Percentiles rank a stretch among this genome's conserved stretches.
phyloP scores from a whole-genome alignment of 441 rosid species.

The Manihot esculenta region DNA sequence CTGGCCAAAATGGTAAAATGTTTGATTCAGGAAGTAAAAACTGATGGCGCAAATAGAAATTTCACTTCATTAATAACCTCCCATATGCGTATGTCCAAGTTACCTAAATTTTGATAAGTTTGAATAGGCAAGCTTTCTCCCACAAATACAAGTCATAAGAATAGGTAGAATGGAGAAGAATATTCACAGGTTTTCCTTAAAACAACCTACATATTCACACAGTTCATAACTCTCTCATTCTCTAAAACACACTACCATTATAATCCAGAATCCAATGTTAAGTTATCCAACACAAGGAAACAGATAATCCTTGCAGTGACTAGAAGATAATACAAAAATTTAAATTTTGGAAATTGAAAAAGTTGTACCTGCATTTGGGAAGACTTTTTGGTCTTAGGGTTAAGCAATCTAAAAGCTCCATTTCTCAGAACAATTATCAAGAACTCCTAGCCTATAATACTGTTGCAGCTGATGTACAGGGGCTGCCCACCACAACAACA shows the following conservation, averaged over 20 bases:
- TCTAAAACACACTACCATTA: not conserved
- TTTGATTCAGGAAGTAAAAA: not conserved
- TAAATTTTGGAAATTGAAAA: not conserved
- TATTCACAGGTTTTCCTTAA: too few species aligned
- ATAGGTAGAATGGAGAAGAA: too few species aligned
- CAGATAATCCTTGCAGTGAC: not conserved
- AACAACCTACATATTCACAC: too few species aligned
- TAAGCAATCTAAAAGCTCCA: constrained; percentile 69
- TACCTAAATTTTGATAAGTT: not conserved
- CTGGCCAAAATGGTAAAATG: not conserved
- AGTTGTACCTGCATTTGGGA: constrained; percentile 54
- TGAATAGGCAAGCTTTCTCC: not conserved
- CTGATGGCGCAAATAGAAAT: not conserved
- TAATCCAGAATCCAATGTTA: not conserved
- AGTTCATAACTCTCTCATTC: too few species aligned
- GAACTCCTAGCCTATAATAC: constrained; percentile 62
- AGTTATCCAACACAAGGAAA: not conserved
- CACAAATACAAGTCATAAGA: too few species aligned
- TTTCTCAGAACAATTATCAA: constrained; percentile 65
- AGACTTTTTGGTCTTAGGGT: constrained; percentile 61
- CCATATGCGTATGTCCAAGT: not conserved
- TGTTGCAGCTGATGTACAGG: constrained; percentile 88
- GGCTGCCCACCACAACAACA: constrained; percentile 38
- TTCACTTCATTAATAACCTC: not conserved
- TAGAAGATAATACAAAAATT: not conserved